Percentiles rank a stretch among this genome's conserved stretches.
Conservation (phyloP, 2,329 filamentous ascomycete species). For the Cladosporium sp. region DNA sequence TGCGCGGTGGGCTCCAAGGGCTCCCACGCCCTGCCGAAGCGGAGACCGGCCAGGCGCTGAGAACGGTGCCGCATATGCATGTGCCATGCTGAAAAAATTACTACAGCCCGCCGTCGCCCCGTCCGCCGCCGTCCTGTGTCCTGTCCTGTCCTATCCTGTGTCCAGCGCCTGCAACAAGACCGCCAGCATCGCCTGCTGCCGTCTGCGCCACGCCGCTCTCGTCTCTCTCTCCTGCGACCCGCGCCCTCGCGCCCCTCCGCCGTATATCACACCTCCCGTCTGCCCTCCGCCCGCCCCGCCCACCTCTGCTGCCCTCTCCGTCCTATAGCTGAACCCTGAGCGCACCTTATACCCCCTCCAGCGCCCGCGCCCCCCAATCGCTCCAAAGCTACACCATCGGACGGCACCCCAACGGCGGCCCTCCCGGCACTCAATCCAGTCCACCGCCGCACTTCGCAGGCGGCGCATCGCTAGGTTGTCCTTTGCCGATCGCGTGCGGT, state of each 20-base stretch:
- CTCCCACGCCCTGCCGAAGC: conserved; percentile 2
- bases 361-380: not conserved
- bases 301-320: not conserved
- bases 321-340: conserved; percentile 11
- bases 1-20: not conserved
- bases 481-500: not conserved
- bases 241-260: not conserved
- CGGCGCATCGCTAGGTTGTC: conserved; percentile 9
- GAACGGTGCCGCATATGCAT: conserved; percentile 10
- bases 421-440: not conserved
- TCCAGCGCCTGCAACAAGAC: no score
- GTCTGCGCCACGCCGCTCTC: no score
- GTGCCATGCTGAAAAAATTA: conserved; percentile 5
- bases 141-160: not conserved
- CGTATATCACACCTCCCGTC: not conserved
- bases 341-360: not conserved
- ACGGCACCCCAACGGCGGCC: conserved; percentile 7
- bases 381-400: conserved; percentile 8
- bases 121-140: not conserved
- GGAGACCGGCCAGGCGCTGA: conserved; percentile 1
- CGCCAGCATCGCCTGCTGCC: no score
- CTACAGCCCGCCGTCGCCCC: not conserved
- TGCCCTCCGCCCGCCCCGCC: not conserved
- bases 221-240: not conserved
- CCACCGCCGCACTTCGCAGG: not conserved